These are phyloP conservation scores for Tulasnella sp. DNA, from an alignment of 768 basidiomycete genomes.

Conservation along the genomic window DNA sequence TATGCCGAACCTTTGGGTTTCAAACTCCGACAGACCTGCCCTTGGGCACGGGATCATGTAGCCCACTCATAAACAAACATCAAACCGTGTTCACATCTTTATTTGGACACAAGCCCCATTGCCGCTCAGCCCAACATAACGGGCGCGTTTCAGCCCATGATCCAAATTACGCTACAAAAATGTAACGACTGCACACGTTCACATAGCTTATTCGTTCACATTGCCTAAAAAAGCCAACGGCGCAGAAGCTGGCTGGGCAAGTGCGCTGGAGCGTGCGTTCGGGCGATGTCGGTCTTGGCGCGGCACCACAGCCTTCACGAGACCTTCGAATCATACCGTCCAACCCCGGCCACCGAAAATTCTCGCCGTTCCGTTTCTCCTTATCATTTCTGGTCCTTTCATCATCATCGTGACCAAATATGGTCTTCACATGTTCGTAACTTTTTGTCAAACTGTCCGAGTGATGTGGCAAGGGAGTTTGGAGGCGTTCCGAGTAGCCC, in stretches of 20 bases:
- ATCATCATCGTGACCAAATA: not conserved
- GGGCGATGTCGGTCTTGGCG: conserved; percentile 1
- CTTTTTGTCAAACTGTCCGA: not conserved
- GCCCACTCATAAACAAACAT: not conserved
- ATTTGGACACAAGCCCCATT: not conserved
- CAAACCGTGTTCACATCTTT: no score
- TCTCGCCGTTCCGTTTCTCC: not conserved
- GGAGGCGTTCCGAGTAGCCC: not conserved
- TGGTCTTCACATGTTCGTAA: not conserved
- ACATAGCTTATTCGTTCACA: not conserved
- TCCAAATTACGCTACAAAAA: not conserved
- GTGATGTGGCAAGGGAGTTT: not conserved
- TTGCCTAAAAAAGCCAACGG: not conserved
- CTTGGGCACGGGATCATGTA: not conserved
- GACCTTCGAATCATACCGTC: not conserved
- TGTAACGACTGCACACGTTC: not conserved
- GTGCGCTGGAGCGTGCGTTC: not conserved
- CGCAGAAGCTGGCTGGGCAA: not conserved
- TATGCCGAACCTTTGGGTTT: conserved; percentile 1
- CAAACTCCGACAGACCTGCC: conserved; percentile 1
- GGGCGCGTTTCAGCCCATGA: not conserved
- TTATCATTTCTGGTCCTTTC: no score
- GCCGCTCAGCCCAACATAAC: not conserved
- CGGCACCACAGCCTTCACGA: not conserved
- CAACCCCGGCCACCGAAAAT: conserved; percentile 1